These are phyloP conservation scores for Lactuca saligna DNA, from an alignment of 129 eudicot species.

Conservation along the genomic window DNA sequence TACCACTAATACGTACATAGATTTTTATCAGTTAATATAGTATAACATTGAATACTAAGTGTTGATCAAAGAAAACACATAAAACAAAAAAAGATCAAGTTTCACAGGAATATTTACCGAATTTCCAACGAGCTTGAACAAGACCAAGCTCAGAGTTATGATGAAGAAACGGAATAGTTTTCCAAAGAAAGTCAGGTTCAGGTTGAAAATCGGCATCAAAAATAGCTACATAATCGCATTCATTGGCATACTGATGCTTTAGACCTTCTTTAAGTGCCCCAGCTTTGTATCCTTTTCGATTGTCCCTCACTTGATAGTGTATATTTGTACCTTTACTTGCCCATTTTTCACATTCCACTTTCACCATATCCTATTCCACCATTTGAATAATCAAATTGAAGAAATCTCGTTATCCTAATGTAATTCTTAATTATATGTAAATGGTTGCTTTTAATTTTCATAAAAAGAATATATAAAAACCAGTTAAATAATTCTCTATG, in stretches of 20 bases:
- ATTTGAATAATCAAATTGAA: no score
- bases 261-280: slow-evolving; percentile 63
- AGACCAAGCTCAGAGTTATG: slow-evolving; percentile 57
- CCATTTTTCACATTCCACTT: slow-evolving; percentile 58
- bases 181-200: slow-evolving; percentile 50
- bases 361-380: slow-evolving; percentile 36
- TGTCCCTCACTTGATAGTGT: slow-evolving; percentile 44
- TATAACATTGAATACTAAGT: no score
- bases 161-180: slow-evolving; percentile 51
- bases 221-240: slow-evolving; percentile 34
- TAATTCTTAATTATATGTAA: no score
- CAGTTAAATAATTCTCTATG: no score
- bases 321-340: slow-evolving; percentile 38
- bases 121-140: slow-evolving; percentile 74
- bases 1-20: no score
- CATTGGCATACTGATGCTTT: slow-evolving; percentile 48
- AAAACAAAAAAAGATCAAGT: no score
- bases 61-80: no score
- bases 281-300: slow-evolving; percentile 61
- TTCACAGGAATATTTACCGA: slow-evolving; percentile 28
- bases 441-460: no score
- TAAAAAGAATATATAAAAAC: no score
- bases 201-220: slow-evolving; percentile 73
- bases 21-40: no score
- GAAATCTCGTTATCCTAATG: no score